These are phyloP conservation scores for Colletotrichum tamarilloi DNA, from an alignment of 2,329 filamentous ascomycete species.

Conservation along the genomic window DNA sequence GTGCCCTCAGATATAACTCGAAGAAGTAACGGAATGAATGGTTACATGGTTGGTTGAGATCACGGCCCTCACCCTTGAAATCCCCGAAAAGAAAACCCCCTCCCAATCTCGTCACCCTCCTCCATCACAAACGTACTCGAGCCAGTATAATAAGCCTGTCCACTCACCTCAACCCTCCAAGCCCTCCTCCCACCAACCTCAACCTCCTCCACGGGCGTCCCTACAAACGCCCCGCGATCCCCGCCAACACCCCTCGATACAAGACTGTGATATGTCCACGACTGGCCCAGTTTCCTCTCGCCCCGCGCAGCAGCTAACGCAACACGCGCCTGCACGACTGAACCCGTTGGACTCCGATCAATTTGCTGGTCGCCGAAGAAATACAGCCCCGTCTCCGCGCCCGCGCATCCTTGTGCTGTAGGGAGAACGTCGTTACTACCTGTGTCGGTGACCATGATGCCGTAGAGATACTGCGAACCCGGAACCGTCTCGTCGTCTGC, in stretches of 20 bases:
- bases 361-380: slow-evolving; percentile 58
- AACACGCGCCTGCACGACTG: slow-evolving; percentile 23
- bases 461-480: slow-evolving; percentile 51
- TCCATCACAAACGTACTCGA: slow-evolving; percentile 22
- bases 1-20: no score
- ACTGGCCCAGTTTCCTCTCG: neutral
- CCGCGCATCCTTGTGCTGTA: slow-evolving; percentile 30
- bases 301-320: slow-evolving; percentile 12
- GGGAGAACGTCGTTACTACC: slow-evolving; percentile 39
- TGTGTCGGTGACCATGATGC: slow-evolving; percentile 47
- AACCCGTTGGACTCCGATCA: slow-evolving; percentile 38
- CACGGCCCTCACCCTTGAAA: neutral
- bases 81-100: slow-evolving; percentile 21
- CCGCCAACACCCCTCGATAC: slow-evolving; percentile 16
- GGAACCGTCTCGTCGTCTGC: slow-evolving; percentile 36
- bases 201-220: slow-evolving; percentile 15
- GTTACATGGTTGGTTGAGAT: no score
- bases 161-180: slow-evolving; percentile 15
- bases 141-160: slow-evolving; percentile 16
- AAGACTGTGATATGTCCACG: slow-evolving; percentile 23
- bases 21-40: neutral
- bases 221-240: slow-evolving; percentile 1
- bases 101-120: slow-evolving; percentile 7
- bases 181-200: neutral
- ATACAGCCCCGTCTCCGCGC: slow-evolving; percentile 54